Conservation (phyloP, 2,329 filamentous ascomycete species). For the Ustilaginoidea virens region DNA sequence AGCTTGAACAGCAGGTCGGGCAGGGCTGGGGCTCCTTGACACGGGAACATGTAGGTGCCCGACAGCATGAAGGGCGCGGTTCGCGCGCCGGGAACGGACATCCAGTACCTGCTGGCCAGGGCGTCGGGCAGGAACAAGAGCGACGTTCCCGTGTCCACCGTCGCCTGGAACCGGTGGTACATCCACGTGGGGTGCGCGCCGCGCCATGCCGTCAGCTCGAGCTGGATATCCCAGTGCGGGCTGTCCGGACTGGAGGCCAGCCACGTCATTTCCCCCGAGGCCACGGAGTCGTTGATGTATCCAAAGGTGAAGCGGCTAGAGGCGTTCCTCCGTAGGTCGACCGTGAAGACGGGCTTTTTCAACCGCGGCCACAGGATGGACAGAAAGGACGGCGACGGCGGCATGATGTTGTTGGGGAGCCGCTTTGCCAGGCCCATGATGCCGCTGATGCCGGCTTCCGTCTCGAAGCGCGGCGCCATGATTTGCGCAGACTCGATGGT, state of each 20-base stretch:
- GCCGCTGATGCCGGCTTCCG: conserved; percentile 27
- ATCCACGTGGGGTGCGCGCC: conserved; percentile 34
- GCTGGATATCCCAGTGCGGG: conserved; percentile 27
- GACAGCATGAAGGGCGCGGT: conserved; percentile 32
- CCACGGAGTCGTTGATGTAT: conserved; percentile 24
- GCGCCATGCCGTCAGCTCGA: conserved; percentile 28
- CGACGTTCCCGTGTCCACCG: conserved; percentile 55
- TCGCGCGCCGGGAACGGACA: conserved; percentile 28
- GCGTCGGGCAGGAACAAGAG: conserved; percentile 43
- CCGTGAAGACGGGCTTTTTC: conserved; percentile 28
- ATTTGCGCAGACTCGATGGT: conserved; percentile 32
- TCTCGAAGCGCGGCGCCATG: conserved; percentile 27
- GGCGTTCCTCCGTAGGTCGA: conserved; percentile 31
- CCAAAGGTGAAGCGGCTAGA: conserved; percentile 37
- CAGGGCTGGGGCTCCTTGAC: conserved; percentile 33
- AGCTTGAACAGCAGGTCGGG: conserved; percentile 42
- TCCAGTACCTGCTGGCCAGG: conserved; percentile 46
- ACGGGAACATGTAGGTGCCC: conserved; percentile 42
- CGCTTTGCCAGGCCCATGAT: conserved; percentile 36
- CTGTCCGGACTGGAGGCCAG: conserved; percentile 16
- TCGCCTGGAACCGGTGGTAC: conserved; percentile 32
- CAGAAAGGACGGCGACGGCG: conserved; percentile 27
- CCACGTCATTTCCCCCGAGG: conserved; percentile 27
- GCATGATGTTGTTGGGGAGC: conserved; percentile 26
- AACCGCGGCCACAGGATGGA: conserved; percentile 26